These are phyloP conservation scores for Rhododendron simsii DNA, from an alignment of 148 eudicot genomes.

Conservation along the genomic window DNA sequence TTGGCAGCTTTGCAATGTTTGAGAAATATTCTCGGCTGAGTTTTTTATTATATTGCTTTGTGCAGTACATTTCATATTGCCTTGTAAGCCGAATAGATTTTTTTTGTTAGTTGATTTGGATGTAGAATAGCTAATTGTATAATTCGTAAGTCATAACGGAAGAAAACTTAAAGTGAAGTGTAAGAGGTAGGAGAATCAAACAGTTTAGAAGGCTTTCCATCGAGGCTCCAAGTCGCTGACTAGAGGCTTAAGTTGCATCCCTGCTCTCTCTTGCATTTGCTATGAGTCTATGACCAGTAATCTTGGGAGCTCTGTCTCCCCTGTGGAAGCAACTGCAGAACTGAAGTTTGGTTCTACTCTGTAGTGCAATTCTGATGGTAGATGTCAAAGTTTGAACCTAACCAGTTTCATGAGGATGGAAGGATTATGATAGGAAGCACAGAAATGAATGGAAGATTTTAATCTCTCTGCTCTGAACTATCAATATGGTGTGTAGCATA, in stretches of 20 bases:
- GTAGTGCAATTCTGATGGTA: not conserved
- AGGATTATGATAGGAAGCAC: not conserved
- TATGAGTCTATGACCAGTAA: not conserved
- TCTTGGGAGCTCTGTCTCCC: not conserved
- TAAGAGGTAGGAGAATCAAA: not conserved
- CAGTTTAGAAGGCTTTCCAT: not conserved
- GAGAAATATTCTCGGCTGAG: not conserved
- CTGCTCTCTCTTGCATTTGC: not conserved
- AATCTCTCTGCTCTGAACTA: not conserved
- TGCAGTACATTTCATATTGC: not conserved
- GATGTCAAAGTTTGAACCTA: not conserved
- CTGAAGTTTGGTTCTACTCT: not conserved
- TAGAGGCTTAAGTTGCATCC: not conserved
- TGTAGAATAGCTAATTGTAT: not conserved
- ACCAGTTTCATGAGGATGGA: not conserved
- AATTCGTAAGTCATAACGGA: not conserved
- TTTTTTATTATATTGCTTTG: not conserved
- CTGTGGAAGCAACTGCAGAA: not conserved
- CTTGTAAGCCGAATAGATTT: not conserved
- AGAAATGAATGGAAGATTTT: not conserved
- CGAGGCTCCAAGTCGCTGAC: not conserved
- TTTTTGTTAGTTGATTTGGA: not conserved
- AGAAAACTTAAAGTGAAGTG: not conserved
- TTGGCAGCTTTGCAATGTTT: not conserved
- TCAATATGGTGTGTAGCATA: not conserved